Percentiles rank a stretch among this genome's conserved stretches.
Conservation (phyloP, 306 rosid genomes). For the Elaeagnus macrophylla region DNA sequence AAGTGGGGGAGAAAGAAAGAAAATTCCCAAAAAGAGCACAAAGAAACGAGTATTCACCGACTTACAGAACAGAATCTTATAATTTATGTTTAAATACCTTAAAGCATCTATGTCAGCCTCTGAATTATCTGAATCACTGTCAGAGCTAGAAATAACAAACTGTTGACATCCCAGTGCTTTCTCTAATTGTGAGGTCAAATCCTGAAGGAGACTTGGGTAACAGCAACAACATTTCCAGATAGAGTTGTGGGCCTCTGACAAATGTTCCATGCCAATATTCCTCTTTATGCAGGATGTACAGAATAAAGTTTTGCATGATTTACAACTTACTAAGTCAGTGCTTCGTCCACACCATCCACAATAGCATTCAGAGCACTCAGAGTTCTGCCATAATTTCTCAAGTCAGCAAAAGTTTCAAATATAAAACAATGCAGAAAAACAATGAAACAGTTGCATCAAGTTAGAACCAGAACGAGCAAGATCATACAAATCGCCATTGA, state of each 20-base stretch:
- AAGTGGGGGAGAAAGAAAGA: background rate
- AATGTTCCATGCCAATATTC: conserved; percentile 56
- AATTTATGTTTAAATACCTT: conserved; percentile 37
- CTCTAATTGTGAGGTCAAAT: conserved; percentile 42
- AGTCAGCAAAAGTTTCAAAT: conserved; percentile 16
- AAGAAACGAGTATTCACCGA: conserved; percentile 4
- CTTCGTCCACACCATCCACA: conserved; percentile 81
- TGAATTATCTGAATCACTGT: conserved; percentile 71
- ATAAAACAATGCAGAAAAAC: background rate
- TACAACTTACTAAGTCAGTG: conserved; percentile 48
- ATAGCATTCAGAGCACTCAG: conserved; percentile 44
- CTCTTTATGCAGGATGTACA: conserved; percentile 55
- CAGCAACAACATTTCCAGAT: conserved; percentile 79
- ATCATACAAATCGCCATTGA: too few species aligned
- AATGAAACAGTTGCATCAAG: background rate
- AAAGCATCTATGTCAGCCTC: conserved; percentile 35
- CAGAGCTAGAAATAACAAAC: conserved; percentile 46
- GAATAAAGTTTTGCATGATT: conserved; percentile 50
- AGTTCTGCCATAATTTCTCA: conserved; percentile 45
- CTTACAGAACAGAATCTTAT: conserved; percentile 8
- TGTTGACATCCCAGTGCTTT: conserved; percentile 37
- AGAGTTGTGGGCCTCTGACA: conserved; percentile 36
- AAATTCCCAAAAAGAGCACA: background rate
- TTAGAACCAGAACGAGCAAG: background rate
- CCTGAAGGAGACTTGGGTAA: conserved; percentile 47